phyloP scores from a whole-genome alignment of 108 stramenopile species.

The Pseudonitzschia multiseries region DNA sequence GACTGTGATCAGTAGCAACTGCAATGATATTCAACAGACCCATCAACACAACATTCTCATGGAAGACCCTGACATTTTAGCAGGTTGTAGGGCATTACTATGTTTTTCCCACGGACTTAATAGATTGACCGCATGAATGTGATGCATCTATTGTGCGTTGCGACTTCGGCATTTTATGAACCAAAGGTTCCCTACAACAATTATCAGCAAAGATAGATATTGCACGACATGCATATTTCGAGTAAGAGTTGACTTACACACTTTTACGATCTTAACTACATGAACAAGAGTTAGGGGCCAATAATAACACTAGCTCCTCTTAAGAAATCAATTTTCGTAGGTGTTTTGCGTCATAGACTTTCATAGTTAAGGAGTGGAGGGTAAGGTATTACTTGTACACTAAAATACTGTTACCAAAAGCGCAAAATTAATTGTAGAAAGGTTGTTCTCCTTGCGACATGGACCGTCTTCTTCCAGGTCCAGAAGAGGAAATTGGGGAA shows the following conservation, averaged over 20 bases:
- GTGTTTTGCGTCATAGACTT: too few relatives aligned
- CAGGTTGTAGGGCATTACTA: constrained; percentile 55
- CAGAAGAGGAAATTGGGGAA: constrained; percentile 9
- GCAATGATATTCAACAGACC: background rate
- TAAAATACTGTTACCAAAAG: background rate
- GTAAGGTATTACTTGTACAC: background rate
- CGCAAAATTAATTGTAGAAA: background rate
- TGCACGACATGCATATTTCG: background rate
- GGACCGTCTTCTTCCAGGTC: background rate
- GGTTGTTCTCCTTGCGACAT: constrained; percentile 13
- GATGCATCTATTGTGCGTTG: background rate
- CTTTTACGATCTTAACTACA: constrained; percentile 3
- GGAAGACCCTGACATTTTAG: constrained; percentile 48
- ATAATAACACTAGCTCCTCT: background rate
- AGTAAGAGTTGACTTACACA: constrained; percentile 8
- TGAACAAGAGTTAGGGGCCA: background rate
- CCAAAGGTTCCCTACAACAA: too few relatives aligned
- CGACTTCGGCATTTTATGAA: background rate
- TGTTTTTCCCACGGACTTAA: constrained; percentile 29
- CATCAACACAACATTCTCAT: background rate
- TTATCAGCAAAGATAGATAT: background rate
- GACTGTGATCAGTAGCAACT: constrained; percentile 1
- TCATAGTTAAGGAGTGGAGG: too few relatives aligned
- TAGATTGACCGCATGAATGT: background rate
- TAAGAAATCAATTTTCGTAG: background rate